Evolutionary conservation across 2,329 filamentous ascomycete species (phyloP), one percentile per base, ranked within the genome.

Genomic region (Aspergillus costaricaensis): DNA sequence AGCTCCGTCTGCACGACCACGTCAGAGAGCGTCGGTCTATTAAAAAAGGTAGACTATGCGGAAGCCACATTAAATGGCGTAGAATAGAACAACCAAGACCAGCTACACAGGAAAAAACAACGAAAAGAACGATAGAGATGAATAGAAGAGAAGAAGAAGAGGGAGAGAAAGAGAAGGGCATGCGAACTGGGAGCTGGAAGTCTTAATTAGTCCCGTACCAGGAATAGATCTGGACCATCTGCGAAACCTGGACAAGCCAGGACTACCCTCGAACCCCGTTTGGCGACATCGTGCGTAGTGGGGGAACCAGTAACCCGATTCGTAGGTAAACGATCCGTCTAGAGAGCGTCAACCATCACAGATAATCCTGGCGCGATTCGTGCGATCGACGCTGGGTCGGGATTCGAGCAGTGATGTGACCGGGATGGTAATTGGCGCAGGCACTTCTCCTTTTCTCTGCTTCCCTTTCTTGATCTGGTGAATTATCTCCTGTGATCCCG

Each of bases 1-100:
- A 65, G 65, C 62, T 67, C 63, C 59, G 61, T 53, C 67, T 63
- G 66, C 65, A 67, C 59, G 65, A 68, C 65, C 74, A 76, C 73
- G 74, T 76, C 74, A 76, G 71, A 70, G 65, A 60, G 55, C 54
- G 57, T 53, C 55, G 48, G 36, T 50, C 5, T 60, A 47, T 54
- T 49, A 62, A 57, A 19, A 50, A 23, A 50, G 56, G 41, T 57
- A 54, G 19, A 55, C 27, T 54, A 50, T 55, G 55, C 56, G 56
- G 52, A 41, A 51, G 64, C 56, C 65, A 61, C 61, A 62, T 62
- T 47, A 36, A 60, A 53, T 38, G 49, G 54, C 49, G 52, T 62
- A 55, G 47, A 62, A 61, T 59, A 36, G 47, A 61, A 53, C 25
- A 50, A 55, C 32, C 52, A 55, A 58, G 30, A 44, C 27, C 38